Conservation (phyloP, 805 yeast species). For the Monosporozyma yasuniensis region DNA sequence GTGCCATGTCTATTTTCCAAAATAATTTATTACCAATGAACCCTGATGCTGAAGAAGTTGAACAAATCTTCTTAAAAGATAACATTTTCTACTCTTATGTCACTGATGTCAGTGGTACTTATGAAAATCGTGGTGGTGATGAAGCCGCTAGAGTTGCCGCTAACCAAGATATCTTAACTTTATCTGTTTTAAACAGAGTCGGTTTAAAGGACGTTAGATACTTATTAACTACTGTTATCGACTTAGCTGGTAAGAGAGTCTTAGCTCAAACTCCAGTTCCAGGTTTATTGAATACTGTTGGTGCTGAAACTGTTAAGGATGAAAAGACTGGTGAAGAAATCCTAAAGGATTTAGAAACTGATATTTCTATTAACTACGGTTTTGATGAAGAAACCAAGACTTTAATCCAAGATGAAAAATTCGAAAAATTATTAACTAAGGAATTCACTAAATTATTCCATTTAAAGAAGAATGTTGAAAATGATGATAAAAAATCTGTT, state of each 20-base stretch:
- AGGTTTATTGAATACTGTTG: constrained; percentile 44
- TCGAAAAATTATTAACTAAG: constrained; percentile 46
- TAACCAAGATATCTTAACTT: constrained; percentile 68
- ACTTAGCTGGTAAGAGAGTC: constrained; percentile 80
- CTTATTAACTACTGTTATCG: constrained; percentile 77
- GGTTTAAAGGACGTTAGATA: constrained; percentile 58
- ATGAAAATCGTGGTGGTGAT: constrained; percentile 62
- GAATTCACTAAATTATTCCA: constrained; percentile 67
- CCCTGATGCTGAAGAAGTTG: constrained; percentile 55
- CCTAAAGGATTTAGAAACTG: constrained; percentile 29
- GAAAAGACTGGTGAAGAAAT: constrained; percentile 35
- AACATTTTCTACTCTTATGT: constrained; percentile 84
- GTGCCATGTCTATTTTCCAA: constrained; percentile 66
- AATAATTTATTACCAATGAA: constrained; percentile 74
- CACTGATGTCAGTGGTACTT: constrained; percentile 49
- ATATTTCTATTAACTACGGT: constrained; percentile 63
- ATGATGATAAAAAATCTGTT: constrained; percentile 32
- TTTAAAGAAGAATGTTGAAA: constrained; percentile 45
- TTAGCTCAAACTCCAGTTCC: constrained; percentile 95
- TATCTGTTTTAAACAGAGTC: constrained; percentile 57
- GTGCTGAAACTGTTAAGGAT: constrained; percentile 33
- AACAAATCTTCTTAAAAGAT: constrained; percentile 65
- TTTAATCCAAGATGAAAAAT: constrained; percentile 43
- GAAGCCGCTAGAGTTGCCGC: constrained; percentile 79
- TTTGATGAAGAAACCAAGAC: constrained; percentile 49